These are phyloP conservation scores for Cordia subcordata DNA, from an alignment of 257 asterid genomes.

Conservation along the genomic window DNA sequence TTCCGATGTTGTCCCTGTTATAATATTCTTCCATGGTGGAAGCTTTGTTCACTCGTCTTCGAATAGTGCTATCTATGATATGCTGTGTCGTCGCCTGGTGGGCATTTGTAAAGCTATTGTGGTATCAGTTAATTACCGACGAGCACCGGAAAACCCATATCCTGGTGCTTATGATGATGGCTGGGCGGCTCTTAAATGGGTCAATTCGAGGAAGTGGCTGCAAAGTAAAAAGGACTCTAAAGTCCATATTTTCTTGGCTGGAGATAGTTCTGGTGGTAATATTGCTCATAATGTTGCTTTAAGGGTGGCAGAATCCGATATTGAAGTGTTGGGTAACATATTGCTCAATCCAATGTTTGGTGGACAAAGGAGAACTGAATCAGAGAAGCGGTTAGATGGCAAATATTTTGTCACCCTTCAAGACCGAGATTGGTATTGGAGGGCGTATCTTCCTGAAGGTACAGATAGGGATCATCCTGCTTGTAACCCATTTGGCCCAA, in stretches of 20 bases:
- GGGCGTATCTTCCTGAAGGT: constrained; percentile 73
- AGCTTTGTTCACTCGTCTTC: constrained; percentile 88
- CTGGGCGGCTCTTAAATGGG: constrained; percentile 81
- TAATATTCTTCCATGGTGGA: constrained; percentile 83
- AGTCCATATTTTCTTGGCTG: constrained; percentile 57
- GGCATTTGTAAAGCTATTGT: constrained; percentile 57
- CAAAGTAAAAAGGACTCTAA: constrained; percentile 44
- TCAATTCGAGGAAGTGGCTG: constrained; percentile 55
- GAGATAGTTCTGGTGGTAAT: constrained; percentile 89
- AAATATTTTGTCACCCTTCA: constrained; percentile 63
- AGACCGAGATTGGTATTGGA: constrained; percentile 89
- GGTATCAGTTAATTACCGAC: constrained; percentile 70
- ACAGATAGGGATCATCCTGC: constrained; percentile 88
- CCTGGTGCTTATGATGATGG: constrained; percentile 89
- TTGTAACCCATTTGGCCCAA: constrained; percentile 68
- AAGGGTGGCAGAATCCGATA: constrained; percentile 49
- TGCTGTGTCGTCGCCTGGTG: constrained; percentile 77
- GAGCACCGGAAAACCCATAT: constrained; percentile 72
- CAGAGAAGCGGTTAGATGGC: constrained; percentile 64
- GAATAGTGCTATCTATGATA: constrained; percentile 80
- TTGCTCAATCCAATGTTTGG: constrained; percentile 77
- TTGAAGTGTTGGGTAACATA: constrained; percentile 58
- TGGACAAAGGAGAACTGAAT: constrained; percentile 62
- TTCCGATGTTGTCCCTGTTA: constrained; percentile 50
- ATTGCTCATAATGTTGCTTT: constrained; percentile 80